phyloP scores from a whole-genome alignment of 306 rosid species.

The Gastrolobium villosum region DNA sequence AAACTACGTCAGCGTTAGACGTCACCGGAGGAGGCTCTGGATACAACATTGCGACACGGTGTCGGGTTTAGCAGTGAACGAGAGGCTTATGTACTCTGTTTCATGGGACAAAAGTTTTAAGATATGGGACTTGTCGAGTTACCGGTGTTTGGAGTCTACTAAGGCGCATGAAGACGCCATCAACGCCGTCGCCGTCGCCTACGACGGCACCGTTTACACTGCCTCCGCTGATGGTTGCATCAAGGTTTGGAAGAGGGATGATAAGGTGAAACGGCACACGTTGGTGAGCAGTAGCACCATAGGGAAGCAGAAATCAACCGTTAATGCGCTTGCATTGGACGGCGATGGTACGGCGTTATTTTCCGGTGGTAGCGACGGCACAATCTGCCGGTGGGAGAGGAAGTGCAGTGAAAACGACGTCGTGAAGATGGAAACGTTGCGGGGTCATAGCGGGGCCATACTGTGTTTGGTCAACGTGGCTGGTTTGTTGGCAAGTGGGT shows the following conservation, averaged over 20 bases:
- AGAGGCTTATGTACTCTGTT: conserved; percentile 57
- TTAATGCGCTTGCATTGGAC: conserved; percentile 58
- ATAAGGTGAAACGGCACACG: conserved; percentile 40
- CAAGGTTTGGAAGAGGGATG: conserved; percentile 65
- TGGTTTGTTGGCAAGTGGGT: conserved; percentile 64
- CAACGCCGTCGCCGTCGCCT: conserved; percentile 60
- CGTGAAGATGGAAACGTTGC: conserved; percentile 49
- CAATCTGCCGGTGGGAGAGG: conserved; percentile 57
- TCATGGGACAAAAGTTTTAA: conserved; percentile 77
- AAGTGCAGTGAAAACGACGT: conserved; percentile 1
- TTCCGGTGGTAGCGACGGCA: conserved; percentile 58
- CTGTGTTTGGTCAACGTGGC: conserved; percentile 55
- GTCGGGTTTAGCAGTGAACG: conserved; percentile 54
- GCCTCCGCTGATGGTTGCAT: conserved; percentile 69
- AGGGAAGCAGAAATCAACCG: conserved; percentile 46
- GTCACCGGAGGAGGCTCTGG: conserved; percentile 65
- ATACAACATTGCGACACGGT: conserved; percentile 73
- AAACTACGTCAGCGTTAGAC: conserved; percentile 60
- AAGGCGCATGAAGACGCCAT: conserved; percentile 73
- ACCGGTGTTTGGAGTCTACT: conserved; percentile 65
- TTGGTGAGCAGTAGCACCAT: conserved; percentile 40
- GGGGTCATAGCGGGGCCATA: conserved; percentile 66
- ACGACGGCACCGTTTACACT: conserved; percentile 65
- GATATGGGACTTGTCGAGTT: conserved; percentile 60
- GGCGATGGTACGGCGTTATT: conserved; percentile 50